Base-by-base conservation (phyloP, 345 rosid genomes). In the Salix brachista region DNA sequence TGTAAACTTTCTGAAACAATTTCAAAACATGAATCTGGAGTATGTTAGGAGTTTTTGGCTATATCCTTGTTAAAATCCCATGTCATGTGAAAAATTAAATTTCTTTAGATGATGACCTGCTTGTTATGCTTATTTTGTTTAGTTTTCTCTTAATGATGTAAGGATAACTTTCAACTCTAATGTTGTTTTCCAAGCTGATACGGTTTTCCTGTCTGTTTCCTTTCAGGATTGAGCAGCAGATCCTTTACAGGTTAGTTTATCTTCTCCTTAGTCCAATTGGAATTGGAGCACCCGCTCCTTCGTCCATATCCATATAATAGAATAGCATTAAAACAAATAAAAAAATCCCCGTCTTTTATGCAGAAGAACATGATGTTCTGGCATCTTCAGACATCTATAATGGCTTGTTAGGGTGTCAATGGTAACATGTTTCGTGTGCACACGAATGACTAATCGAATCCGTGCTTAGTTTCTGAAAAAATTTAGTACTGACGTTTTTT, bases 201-300 rank as follows among this genome's bases (percentile, higher is more conserved):
- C 42, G 71, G 21, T 19, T 32, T 12, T 13, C 39, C 41, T 56
- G 0, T 83, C 61, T 72, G 37, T 74, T 77, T 67, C 77, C 70
- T 69, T 80, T 79, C 85, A 90, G 93, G 84, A 32, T 44, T 88
- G 87, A 81, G 79, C 85, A 85, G 86, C 82, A 81, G 71, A 36
- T 82, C 87, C 56, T 86, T 86, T 82, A 65, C 85, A 69, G 91
- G 93, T 90, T 52, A 80, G 85, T 78, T 26, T 72, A 76, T 52
- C 37, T 77, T 68, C 28, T 37, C 67, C 67, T 9, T 64, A 26
- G 60, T n/a, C 60, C 60, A 2, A 6, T 3, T 54, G 60, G 60
- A 54, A 8, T 18, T n/a, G 60, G 23, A 54, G 7, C 4, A n/a
- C 60, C 60, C 19, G n/a, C 23, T 52, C 23, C 60, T n/a, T 52